A percentile compares a stretch with the other conserved stretches of the same genome.
These are phyloP conservation scores for Monascus purpureus DNA, from an alignment of 495 filamentous ascomycete species.

Conservation along the genomic window DNA sequence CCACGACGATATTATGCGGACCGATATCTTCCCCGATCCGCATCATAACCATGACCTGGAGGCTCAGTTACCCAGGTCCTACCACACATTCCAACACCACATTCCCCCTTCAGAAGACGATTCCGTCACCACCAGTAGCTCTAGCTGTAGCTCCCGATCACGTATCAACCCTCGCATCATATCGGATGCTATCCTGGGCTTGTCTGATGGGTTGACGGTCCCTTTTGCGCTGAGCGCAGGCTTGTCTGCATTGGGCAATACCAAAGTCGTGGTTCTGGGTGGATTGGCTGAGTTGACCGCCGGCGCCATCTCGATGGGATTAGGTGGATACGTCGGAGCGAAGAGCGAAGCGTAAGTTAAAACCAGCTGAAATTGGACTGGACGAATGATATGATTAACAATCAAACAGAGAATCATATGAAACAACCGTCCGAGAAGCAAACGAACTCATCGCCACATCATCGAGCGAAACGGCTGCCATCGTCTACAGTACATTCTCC, in stretches of 20 bases:
- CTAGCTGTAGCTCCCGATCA: conserved; percentile 18
- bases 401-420: conserved; percentile 31
- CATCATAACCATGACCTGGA: conserved; percentile 18
- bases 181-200: conserved; percentile 44
- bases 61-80: conserved; percentile 21
- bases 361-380: not conserved
- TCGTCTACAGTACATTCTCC: conserved; percentile 37
- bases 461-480: conserved; percentile 21
- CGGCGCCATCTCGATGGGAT: conserved; percentile 42
- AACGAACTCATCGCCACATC: conserved; percentile 23
- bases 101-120: conserved; percentile 10
- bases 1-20: too few relatives aligned
- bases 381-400: not conserved
- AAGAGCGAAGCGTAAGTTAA: conserved; percentile 49
- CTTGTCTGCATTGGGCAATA: conserved; percentile 37
- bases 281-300: conserved; percentile 42
- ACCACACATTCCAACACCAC: conserved; percentile 23
- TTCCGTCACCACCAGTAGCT: conserved; percentile 11
- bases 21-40: not conserved
- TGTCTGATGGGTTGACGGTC: conserved; percentile 45
- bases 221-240: conserved; percentile 44
- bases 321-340: conserved; percentile 49
- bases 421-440: conserved; percentile 32
- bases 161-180: conserved; percentile 38
- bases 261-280: conserved; percentile 39